These are phyloP conservation scores for Domatiomyces globalis DNA, from an alignment of 2,329 filamentous ascomycete genomes.

Conservation along the genomic window DNA sequence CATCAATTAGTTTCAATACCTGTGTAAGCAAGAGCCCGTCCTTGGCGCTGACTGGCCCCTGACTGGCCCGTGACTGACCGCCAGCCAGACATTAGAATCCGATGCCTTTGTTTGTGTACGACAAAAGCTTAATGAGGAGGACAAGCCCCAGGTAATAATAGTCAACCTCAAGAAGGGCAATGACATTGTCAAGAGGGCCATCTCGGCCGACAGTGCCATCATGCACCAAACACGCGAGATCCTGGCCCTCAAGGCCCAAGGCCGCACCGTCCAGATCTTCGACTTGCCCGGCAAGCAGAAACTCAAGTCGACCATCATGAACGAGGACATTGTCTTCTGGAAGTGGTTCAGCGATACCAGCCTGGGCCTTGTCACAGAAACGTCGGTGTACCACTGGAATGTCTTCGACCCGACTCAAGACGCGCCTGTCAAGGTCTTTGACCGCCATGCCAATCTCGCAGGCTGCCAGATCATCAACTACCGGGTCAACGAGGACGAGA, in stretches of 20 bases:
- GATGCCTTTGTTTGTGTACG: slow-evolving; percentile 92
- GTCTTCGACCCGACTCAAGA: slow-evolving; percentile 73
- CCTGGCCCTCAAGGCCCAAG: slow-evolving; percentile 90
- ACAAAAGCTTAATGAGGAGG: slow-evolving; percentile 74
- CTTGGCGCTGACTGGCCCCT: slow-evolving; percentile 7
- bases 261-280: slow-evolving; percentile 92
- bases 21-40: slow-evolving; percentile 47
- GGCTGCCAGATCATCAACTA: slow-evolving; percentile 99
- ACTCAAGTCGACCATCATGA: slow-evolving; percentile 92
- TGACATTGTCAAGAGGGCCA: slow-evolving; percentile 84
- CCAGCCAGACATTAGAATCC: slow-evolving; percentile 78
- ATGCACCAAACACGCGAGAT: slow-evolving; percentile 98
- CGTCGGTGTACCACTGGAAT: slow-evolving; percentile 92
- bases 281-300: slow-evolving; percentile 86
- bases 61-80: slow-evolving; percentile 4
- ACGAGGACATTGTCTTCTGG: slow-evolving; percentile 97
- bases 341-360: slow-evolving; percentile 92
- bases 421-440: slow-evolving; percentile 78
- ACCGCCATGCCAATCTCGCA: slow-evolving; percentile 77
- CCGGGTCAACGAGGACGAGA: slow-evolving; percentile 83
- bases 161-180: slow-evolving; percentile 95
- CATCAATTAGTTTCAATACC: slow-evolving; percentile 73
- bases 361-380: slow-evolving; percentile 80
- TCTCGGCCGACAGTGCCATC: slow-evolving; percentile 98
- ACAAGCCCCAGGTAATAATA: slow-evolving; percentile 89